Base-by-base conservation (phyloP, 1,139 yeast genomes). In the Kodamaea fungicola region DNA sequence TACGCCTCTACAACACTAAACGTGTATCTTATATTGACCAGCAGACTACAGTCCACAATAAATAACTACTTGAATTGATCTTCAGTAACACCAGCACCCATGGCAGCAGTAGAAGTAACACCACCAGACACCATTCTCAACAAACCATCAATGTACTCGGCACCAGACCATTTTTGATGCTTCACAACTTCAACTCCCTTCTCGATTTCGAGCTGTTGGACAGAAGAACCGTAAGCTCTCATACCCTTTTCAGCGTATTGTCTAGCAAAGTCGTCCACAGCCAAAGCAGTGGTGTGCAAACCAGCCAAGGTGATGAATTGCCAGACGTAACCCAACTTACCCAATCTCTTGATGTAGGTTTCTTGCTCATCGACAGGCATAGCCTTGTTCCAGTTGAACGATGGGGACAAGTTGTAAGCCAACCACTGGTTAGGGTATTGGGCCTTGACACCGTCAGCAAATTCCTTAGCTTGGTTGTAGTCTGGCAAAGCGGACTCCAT, bases 81-180 rank as follows among this genome's bases (percentile, higher is more conserved):
- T 71, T 90, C 98, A 43, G 98, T 90, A 53, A 90, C 97, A 73
- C 97, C 97, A 46, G 83, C 84, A 60, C 97, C 97, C 97, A 90
- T 90, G 41, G 97, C 97, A 50, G 97, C 95, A 38, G 97, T 92
- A 21, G 96, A 84, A 38, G 92, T 75, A 43, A 90, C 86, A 69
- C 98, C 98, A 56, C 97, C 97, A 42, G 94, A 83, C 33, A 89
- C 94, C 71, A 89, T 75, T 65, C 83, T 88, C 64, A 90, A 80
- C 55, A 90, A 74, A 45, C 88, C 84, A 64, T 90, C 98, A 60
- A 92, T 84, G 72, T 89, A 92, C 65, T 87, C 96, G 30, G 98
- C 98, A 61, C 98, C 98, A 34, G 97, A 88, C 98, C 98, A 90
- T 67, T 90, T 88, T 70, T 90, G 98, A 69, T 90, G 98, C 75